Base-by-base conservation (phyloP, 768 basidiomycete species). In the Podaxis rugospora region DNA sequence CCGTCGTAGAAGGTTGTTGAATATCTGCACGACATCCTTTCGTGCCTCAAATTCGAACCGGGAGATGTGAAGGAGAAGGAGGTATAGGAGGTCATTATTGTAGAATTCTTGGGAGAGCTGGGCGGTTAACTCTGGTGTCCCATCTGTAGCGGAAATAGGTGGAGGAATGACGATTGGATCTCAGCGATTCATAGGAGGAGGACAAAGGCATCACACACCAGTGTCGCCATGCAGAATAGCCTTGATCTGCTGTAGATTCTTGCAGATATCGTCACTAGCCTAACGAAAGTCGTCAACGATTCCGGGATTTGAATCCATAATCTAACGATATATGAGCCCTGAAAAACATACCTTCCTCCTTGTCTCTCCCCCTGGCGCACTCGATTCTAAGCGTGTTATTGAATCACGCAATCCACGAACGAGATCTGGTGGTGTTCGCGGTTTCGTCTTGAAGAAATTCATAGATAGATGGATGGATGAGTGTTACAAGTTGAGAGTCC, bases 61-160 rank as follows among this genome's bases (percentile, higher is more conserved):
- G 16, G 87, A 85, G 63, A 97, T 88, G 71, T 92, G 85, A 59
- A 86, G 78, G 35, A 98, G 88, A 62, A 97, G 83, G 39, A 86
- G 78, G 63, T 90, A 83, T 25, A 98, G 80, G 25, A 98, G 80
- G 71, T 97, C 93, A 50, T 90, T 92, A 62, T 86, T 87, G 77
- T 98, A 98, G 7, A 93, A 93, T 71, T 98, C 96, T 69, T 98
- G 95, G 0, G 96, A 92, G 10, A 98, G 86, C 71, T 98, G 95
- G 5, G 95, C 94, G 46, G 98, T 83, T 35, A 93, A 79, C 67
- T 98, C 96, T 0, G 95, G 92, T 14, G 89, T 77, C 6, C 94
- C 91, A 62, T 95, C 94, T 87, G 68, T 35, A 56, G 57, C 55
- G 32, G 32, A 56, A 25, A 52, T 49, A 37, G 52, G 60, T 51